A percentile compares a stretch with the other conserved stretches of the same genome.
phyloP scores from a whole-genome alignment of 495 filamentous ascomycete genomes.

The Annulohypoxylon maeteangense region DNA sequence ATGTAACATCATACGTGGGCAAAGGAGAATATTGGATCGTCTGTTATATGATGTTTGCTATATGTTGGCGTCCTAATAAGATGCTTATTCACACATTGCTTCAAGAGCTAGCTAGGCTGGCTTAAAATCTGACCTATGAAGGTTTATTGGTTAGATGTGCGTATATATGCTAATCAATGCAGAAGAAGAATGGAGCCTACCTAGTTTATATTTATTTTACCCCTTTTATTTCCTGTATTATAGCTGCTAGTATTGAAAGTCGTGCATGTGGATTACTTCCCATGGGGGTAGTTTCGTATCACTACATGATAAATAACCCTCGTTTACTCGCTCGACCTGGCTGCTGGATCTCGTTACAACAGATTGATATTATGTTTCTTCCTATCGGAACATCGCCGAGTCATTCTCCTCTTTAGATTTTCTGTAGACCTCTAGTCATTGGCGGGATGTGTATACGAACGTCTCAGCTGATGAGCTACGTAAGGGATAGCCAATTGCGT shows the following conservation, averaged over 20 bases:
- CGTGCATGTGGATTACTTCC: neutral
- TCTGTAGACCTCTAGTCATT: neutral
- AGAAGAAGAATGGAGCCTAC: neutral
- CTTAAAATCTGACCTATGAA: neutral
- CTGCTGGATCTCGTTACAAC: neutral
- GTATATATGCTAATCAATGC: neutral
- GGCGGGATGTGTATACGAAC: neutral
- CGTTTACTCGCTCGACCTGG: neutral
- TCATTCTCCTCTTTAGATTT: neutral
- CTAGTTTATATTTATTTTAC: neutral
- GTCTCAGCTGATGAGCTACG: conserved; percentile 2
- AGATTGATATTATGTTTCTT: neutral
- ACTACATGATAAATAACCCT: neutral
- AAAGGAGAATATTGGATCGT: neutral
- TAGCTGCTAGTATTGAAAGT: neutral
- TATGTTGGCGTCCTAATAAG: neutral
- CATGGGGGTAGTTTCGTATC: neutral
- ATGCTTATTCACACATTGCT: neutral
- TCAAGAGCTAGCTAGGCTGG: neutral
- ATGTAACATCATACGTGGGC: conserved; percentile 20
- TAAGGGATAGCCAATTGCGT: neutral
- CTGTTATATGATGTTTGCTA: conserved; percentile 3
- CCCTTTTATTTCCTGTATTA: neutral
- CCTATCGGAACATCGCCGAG: neutral
- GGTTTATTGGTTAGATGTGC: neutral